Conservation (phyloP, 331 rosid species). For the Acacia concinna region DNA sequence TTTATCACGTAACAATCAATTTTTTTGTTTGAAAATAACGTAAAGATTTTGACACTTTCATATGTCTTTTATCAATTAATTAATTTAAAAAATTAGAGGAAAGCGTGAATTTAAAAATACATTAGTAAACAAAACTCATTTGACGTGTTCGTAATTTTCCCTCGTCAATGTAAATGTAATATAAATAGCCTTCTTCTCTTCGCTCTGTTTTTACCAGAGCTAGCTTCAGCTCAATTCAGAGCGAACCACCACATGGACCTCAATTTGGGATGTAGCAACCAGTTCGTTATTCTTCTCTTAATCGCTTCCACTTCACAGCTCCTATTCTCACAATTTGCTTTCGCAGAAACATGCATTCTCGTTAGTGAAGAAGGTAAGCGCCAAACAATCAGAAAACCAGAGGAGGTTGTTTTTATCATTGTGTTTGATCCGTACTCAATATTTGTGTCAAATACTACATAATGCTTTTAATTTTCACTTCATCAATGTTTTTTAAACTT, state of each 20-base stretch:
- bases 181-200: neutral
- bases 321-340: neutral
- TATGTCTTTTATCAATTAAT: neutral
- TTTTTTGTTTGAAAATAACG: neutral
- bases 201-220: neutral
- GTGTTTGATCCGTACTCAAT: neutral
- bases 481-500: neutral
- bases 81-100: neutral
- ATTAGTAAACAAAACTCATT: neutral
- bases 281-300: neutral
- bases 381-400: neutral
- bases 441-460: neutral
- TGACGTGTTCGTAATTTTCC: neutral
- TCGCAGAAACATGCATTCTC: neutral
- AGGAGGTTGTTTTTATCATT: neutral
- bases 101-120: neutral
- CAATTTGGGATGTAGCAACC: neutral
- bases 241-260: neutral
- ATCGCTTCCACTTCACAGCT: neutral
- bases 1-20: neutral
- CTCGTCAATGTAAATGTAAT: neutral
- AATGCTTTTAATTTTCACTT: neutral
- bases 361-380: neutral
- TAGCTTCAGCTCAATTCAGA: neutral
- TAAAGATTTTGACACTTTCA: neutral